These are phyloP conservation scores for Coccinonectria pachysandricola DNA, from an alignment of 2,329 filamentous ascomycete genomes.

Conservation along the genomic window DNA sequence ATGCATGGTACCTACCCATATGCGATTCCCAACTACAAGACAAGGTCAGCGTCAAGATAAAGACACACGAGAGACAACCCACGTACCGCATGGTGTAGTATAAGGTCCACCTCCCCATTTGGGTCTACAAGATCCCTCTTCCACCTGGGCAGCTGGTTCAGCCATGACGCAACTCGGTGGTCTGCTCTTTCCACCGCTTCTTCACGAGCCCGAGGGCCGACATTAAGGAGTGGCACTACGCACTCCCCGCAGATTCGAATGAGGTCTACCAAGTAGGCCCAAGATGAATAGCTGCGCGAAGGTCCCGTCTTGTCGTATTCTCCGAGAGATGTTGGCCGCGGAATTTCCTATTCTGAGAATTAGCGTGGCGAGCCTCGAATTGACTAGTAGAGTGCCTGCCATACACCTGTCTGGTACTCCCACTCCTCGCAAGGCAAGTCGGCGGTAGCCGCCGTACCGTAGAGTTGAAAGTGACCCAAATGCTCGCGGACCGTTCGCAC, in stretches of 20 bases:
- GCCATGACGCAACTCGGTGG: slow-evolving; percentile 9
- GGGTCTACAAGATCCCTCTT: slow-evolving; percentile 9
- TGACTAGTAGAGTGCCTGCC: no score
- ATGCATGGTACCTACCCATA: slow-evolving; percentile 15
- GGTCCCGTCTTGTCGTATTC: slow-evolving; percentile 6
- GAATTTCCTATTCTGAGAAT: slow-evolving; percentile 7
- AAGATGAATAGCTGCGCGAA: slow-evolving; percentile 10
- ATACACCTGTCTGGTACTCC: slow-evolving; percentile 12
- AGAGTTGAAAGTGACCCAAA: slow-evolving; percentile 5
- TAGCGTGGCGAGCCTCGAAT: no score
- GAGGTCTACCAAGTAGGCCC: slow-evolving; percentile 13
- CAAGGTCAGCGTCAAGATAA: background rate
- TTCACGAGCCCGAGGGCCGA: slow-evolving; percentile 1
- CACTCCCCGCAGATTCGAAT: slow-evolving; percentile 11
- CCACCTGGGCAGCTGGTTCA: slow-evolving; percentile 6
- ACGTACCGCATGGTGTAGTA: slow-evolving; percentile 17
- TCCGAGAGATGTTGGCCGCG: slow-evolving; percentile 6
- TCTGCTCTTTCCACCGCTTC: slow-evolving; percentile 8
- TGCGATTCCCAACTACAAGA: slow-evolving; percentile 10
- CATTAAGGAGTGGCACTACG: slow-evolving; percentile 9
- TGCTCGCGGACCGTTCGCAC: slow-evolving; percentile 9
- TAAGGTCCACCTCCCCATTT: slow-evolving; percentile 11
- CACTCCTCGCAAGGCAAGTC: slow-evolving; percentile 17
- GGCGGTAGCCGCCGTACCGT: slow-evolving; percentile 2
- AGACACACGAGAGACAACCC: background rate